phyloP scores from a whole-genome alignment of 2,329 filamentous ascomycete genomes.

The Fusarium heterosporum region DNA sequence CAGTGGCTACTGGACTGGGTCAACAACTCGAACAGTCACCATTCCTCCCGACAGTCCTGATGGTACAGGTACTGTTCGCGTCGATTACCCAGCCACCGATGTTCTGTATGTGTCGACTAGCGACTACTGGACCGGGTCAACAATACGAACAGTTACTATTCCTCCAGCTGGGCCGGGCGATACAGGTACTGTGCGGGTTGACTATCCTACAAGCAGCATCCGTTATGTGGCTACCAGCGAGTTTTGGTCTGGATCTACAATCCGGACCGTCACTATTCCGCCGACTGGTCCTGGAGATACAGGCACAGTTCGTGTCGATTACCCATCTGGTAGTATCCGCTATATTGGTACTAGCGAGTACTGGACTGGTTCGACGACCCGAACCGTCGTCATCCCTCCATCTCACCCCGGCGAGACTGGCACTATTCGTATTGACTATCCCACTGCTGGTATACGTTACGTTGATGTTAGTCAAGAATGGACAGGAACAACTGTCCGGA shows the following conservation, averaged over 20 bases:
- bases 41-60: not conserved
- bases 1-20: not conserved
- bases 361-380: not conserved
- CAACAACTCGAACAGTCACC: not conserved
- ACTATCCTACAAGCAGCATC: no score
- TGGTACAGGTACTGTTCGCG: not conserved
- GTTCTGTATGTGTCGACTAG: no score
- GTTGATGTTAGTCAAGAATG: not conserved
- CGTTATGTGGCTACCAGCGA: no score
- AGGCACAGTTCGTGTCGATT: not conserved
- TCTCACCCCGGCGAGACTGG: not conserved
- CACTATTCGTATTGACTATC: not conserved
- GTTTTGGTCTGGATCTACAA: not conserved
- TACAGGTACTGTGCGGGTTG: not conserved
- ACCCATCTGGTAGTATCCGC: not conserved
- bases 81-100: no score
- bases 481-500: not conserved
- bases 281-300: not conserved
- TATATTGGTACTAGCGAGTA: not conserved
- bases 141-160: not conserved
- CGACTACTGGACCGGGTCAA: conserved; percentile 1
- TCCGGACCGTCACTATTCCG: not conserved
- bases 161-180: not conserved
- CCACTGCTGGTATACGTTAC: not conserved
- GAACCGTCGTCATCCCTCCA: not conserved